Conservation (phyloP, 352 stramenopile species). For the Pythium diclinum region DNA sequence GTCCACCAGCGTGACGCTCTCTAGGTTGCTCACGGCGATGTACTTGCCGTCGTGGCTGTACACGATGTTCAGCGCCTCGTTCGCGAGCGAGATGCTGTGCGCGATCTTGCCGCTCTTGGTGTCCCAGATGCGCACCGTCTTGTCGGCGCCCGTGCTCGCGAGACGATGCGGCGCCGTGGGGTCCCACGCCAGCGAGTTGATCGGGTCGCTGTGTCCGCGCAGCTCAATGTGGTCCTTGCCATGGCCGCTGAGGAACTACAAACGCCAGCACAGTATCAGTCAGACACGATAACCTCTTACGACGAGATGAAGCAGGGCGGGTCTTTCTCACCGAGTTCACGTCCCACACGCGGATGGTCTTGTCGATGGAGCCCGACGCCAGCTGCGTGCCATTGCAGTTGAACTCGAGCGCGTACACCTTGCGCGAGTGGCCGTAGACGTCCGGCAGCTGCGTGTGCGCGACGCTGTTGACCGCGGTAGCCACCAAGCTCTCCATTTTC, state of each 20-base stretch:
- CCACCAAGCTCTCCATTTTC: constrained; percentile 17
- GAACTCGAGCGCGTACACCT: constrained; percentile 80
- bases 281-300: not conserved
- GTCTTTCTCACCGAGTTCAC: constrained; percentile 38
- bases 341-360: constrained; percentile 78
- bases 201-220: constrained; percentile 66
- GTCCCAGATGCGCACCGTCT: constrained; percentile 85
- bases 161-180: constrained; percentile 57
- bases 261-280: not conserved
- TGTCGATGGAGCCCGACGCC: constrained; percentile 78
- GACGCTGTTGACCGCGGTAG: constrained; percentile 9
- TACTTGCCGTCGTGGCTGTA: constrained; percentile 83
- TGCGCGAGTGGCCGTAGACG: constrained; percentile 75
- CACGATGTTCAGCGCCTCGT: constrained; percentile 71
- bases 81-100: constrained; percentile 73
- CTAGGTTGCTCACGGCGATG: constrained; percentile 70
- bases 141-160: constrained; percentile 71
- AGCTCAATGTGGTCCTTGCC: constrained; percentile 57
- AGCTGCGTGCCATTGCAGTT: constrained; percentile 67
- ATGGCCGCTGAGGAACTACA: constrained; percentile 20
- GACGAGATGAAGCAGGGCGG: not conserved
- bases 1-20: constrained; percentile 80
- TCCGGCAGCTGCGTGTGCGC: constrained; percentile 60
- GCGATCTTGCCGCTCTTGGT: constrained; percentile 73
- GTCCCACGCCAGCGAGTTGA: constrained; percentile 75